Percentiles rank a stretch among this genome's conserved stretches.
Evolutionary conservation across 306 rosid species (phyloP).

Genomic region (Dicorynia guianensis): DNA sequence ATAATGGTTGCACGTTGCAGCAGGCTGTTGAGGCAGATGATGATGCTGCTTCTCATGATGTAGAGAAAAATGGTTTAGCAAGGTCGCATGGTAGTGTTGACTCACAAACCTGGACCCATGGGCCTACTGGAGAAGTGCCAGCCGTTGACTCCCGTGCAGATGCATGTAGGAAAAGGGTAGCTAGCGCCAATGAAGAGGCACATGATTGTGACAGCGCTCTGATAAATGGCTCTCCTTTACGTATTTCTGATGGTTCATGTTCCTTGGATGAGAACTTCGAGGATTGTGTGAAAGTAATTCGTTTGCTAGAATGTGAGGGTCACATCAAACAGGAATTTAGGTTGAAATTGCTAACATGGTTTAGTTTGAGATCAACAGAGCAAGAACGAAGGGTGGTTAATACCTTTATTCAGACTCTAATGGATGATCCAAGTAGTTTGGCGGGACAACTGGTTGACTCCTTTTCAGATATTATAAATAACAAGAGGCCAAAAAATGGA

Average conservation of each 20-base stretch:
- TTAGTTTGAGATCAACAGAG: slow-evolving; percentile 96
- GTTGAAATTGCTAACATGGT: slow-evolving; percentile 96
- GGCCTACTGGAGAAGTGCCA: slow-evolving; percentile 70
- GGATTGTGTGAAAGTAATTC: slow-evolving; percentile 95
- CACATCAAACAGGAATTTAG: slow-evolving; percentile 91
- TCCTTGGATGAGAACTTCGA: slow-evolving; percentile 94
- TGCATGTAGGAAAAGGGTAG: slow-evolving; percentile 74
- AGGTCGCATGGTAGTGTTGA: slow-evolving; percentile 94
- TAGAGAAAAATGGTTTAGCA: slow-evolving; percentile 70
- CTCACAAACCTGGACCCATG: slow-evolving; percentile 86
- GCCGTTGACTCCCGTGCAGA: slow-evolving; percentile 85
- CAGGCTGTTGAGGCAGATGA: slow-evolving; percentile 92
- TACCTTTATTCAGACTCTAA: slow-evolving; percentile 95
- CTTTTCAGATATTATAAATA: slow-evolving; percentile 85
- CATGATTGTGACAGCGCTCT: slow-evolving; percentile 97
- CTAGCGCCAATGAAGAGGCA: slow-evolving; percentile 70
- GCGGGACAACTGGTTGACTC: slow-evolving; percentile 98
- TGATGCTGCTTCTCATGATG: slow-evolving; percentile 88
- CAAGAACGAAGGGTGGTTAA: slow-evolving; percentile 99
- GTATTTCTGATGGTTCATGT: slow-evolving; percentile 62
- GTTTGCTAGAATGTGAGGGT: slow-evolving; percentile 98
- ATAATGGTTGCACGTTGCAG: slow-evolving; percentile 88
- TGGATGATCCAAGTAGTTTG: slow-evolving; percentile 95
- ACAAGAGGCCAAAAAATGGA: slow-evolving; percentile 87
- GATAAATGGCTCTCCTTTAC: slow-evolving; percentile 84